These are phyloP conservation scores for Teunomyces stri DNA, from an alignment of 805 yeast species.

Conservation along the genomic window DNA sequence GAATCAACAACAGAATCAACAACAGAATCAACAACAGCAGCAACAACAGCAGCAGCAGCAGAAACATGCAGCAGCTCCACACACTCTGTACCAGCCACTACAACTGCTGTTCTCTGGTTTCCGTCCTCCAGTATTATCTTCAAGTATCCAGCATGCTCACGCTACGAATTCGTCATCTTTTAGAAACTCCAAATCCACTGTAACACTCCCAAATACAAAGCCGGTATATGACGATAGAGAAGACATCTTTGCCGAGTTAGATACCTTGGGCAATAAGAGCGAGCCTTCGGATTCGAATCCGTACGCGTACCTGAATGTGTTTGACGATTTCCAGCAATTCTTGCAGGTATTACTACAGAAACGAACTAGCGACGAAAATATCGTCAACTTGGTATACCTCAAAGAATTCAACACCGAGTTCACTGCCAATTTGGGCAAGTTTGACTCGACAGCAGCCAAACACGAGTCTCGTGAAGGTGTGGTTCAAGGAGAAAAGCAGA, in stretches of 20 bases:
- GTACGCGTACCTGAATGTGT: conserved; percentile 18
- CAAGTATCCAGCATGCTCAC: neutral
- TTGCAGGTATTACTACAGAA: conserved; percentile 10
- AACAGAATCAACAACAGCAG: neutral
- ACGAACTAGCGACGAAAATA: conserved; percentile 8
- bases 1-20: neutral
- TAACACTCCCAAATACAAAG: neutral
- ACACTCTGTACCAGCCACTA: neutral
- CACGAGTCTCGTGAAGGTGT: conserved; percentile 16
- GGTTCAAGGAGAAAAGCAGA: conserved; percentile 28
- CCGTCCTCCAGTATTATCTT: neutral
- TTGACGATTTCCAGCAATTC: conserved; percentile 22
- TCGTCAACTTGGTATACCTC: conserved; percentile 12
- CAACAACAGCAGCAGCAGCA: neutral
- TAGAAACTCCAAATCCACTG: neutral
- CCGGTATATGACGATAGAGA: conserved; percentile 4
- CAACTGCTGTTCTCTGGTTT: neutral
- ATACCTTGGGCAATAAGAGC: conserved; percentile 13
- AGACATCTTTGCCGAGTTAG: conserved; percentile 10
- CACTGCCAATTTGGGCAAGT: conserved; percentile 16
- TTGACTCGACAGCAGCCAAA: conserved; percentile 12
- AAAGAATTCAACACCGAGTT: conserved; percentile 17
- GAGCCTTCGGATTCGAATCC: conserved; percentile 16
- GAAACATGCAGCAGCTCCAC: neutral
- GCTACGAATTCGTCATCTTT: too few species aligned